Evolutionary conservation across 1,284 basidiomycete genomes (phyloP).

Genomic region (Fomitiporia mediterranea): DNA sequence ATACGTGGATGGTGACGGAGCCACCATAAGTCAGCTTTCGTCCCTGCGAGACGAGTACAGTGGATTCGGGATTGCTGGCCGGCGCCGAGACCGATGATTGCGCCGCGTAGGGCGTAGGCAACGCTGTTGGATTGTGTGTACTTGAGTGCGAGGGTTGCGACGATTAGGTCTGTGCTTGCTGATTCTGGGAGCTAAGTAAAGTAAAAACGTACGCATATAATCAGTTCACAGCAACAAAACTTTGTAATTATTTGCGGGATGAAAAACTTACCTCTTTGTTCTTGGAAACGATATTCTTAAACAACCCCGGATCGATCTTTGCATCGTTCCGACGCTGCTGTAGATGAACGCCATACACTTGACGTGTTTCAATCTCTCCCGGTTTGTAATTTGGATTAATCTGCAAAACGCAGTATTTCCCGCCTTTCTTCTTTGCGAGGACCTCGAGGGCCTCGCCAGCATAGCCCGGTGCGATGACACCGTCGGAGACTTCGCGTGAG

Average conservation of each 20-base stretch:
- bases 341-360: conserved; percentile 91
- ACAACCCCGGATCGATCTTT: conserved; percentile 81
- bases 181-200: conserved; percentile 57
- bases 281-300: conserved; percentile 84
- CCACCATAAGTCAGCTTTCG: conserved; percentile 99
- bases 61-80: conserved; percentile 99
- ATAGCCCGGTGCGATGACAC: conserved; percentile 96
- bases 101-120: conserved; percentile 90
- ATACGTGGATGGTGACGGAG: conserved; percentile 94
- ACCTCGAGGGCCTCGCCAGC: conserved; percentile 86
- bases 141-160: conserved; percentile 95
- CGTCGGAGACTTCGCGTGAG: conserved; percentile 96
- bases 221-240: too few species aligned
- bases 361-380: conserved; percentile 80
- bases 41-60: conserved; percentile 95
- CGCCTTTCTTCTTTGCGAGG: conserved; percentile 94
- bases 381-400: conserved; percentile 84
- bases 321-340: conserved; percentile 92
- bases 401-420: conserved; percentile 98
- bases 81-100: conserved; percentile 94
- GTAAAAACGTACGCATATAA: too few species aligned
- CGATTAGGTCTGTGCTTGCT: conserved; percentile 83
- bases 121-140: conserved; percentile 99
- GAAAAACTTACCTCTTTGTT: conserved; percentile 67
- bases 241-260: not conserved